phyloP scores from a whole-genome alignment of 352 stramenopile species.

The Phytopythium cucurbitacearum region DNA sequence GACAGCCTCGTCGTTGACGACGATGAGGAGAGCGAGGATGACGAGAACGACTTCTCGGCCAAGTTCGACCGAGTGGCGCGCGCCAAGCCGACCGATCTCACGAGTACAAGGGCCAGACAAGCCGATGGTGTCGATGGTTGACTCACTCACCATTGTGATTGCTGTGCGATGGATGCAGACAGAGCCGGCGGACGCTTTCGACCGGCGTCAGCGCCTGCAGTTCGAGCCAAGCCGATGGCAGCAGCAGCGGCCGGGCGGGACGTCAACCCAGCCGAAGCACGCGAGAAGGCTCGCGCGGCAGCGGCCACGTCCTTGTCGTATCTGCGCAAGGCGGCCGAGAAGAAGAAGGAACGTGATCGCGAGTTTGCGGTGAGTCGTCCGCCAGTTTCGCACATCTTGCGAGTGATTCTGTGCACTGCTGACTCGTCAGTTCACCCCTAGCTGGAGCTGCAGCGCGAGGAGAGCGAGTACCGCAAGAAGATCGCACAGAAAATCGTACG shows the following conservation, averaged over 20 bases:
- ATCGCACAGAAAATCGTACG: conserved; percentile 66
- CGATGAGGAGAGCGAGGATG: conserved; percentile 26
- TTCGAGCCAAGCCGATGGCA: conserved; percentile 22
- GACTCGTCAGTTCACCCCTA: conserved; percentile 6
- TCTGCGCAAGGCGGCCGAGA: conserved; percentile 47
- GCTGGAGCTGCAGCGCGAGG: conserved; percentile 54
- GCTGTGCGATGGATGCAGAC: conserved; percentile 1
- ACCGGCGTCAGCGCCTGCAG: conserved; percentile 51
- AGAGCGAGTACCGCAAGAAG: conserved; percentile 67
- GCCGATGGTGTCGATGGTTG: not conserved
- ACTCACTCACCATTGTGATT: not conserved
- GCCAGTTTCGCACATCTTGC: not conserved
- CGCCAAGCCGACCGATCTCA: not conserved
- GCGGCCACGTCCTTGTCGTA: conserved; percentile 57
- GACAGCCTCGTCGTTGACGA: conserved; percentile 33
- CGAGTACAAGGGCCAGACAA: conserved; percentile 10
- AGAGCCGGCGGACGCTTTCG: conserved; percentile 23
- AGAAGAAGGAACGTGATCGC: conserved; percentile 60
- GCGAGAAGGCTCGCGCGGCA: conserved; percentile 6
- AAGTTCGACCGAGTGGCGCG: not conserved
- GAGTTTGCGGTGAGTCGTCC: conserved; percentile 50
- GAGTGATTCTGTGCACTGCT: not conserved
- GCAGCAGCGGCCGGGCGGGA: conserved; percentile 3
- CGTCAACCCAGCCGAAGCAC: conserved; percentile 5
- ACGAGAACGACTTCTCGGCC: conserved; percentile 3